Percentiles rank a stretch among this genome's conserved stretches.
These are phyloP conservation scores for Globisporangium okanoganense DNA, from an alignment of 352 stramenopile species.

Conservation along the genomic window DNA sequence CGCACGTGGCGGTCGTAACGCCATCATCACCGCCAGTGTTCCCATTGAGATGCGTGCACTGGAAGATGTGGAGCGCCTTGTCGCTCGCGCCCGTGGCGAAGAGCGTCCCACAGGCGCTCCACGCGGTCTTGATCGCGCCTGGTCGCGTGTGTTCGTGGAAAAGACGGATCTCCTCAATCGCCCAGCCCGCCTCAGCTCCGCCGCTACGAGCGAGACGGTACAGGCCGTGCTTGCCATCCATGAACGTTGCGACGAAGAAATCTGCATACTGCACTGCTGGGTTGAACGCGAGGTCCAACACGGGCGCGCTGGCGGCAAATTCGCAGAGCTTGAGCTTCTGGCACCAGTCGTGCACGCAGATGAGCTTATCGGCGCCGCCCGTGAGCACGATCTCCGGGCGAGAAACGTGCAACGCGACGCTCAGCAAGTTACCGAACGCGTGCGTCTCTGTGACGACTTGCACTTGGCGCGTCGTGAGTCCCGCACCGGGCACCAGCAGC, in stretches of 20 bases:
- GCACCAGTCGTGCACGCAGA: conserved; percentile 69
- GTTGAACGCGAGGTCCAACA: conserved; percentile 64
- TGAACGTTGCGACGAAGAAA: conserved; percentile 62
- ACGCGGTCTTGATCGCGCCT: conserved; percentile 61
- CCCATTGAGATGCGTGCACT: conserved; percentile 24
- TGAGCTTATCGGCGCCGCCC: conserved; percentile 70
- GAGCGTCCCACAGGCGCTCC: conserved; percentile 43
- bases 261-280: conserved; percentile 31
- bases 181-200: conserved; percentile 24
- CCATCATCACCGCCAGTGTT: background rate
- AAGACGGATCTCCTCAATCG: conserved; percentile 31
- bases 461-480: conserved; percentile 23
- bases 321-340: conserved; percentile 37
- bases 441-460: conserved; percentile 45
- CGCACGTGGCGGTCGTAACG: conserved; percentile 21
- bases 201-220: conserved; percentile 30
- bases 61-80: conserved; percentile 72
- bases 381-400: conserved; percentile 44
- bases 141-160: conserved; percentile 77
- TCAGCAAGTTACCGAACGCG: conserved; percentile 65
- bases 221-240: conserved; percentile 69
- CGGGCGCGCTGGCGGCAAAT: conserved; percentile 34
- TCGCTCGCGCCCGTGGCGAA: conserved; percentile 78
- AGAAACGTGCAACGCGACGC: conserved; percentile 40
- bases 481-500: conserved; percentile 52